phyloP scores from a whole-genome alignment of 2,329 filamentous ascomycete species.

The Rutstroemia sp. region DNA sequence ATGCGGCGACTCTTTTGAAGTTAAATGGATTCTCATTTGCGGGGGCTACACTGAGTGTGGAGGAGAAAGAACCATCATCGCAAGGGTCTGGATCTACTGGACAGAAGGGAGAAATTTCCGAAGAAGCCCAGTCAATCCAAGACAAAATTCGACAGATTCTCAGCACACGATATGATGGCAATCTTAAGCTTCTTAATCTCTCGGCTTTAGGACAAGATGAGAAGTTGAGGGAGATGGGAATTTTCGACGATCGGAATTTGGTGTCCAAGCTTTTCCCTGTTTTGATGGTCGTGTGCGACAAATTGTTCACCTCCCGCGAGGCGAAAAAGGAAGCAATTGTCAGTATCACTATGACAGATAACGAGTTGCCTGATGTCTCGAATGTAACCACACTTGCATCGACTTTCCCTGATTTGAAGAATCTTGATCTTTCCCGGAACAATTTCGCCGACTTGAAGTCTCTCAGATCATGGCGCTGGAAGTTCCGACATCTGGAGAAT shows the following conservation, averaged over 20 bases:
- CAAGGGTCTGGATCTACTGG: conserved; percentile 26
- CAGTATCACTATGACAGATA: conserved; percentile 75
- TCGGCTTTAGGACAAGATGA: conserved; percentile 69
- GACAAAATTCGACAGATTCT: conserved; percentile 65
- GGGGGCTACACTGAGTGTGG: conserved; percentile 49
- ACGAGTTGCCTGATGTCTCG: conserved; percentile 65
- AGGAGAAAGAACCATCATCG: conserved; percentile 33
- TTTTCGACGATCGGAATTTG: conserved; percentile 62
- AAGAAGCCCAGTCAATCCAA: conserved; percentile 53
- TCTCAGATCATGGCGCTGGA: conserved; percentile 69
- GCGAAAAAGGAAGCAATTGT: conserved; percentile 72
- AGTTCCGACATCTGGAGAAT: conserved; percentile 72
- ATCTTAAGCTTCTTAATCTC: conserved; percentile 72
- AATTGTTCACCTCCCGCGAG: conserved; percentile 62
- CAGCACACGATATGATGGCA: conserved; percentile 62
- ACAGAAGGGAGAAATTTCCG: conserved; percentile 38
- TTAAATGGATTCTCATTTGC: conserved; percentile 65
- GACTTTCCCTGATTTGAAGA: conserved; percentile 78
- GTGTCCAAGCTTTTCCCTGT: conserved; percentile 79
- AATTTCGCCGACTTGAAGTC: conserved; percentile 60
- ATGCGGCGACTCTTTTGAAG: conserved; percentile 57
- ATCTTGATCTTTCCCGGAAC: conserved; percentile 85
- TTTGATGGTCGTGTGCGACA: conserved; percentile 78
- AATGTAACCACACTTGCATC: conserved; percentile 68
- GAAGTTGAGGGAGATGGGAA: conserved; percentile 61